Conservation (phyloP, 164 flowering plant species). For the Nymphaea thermarum region DNA sequence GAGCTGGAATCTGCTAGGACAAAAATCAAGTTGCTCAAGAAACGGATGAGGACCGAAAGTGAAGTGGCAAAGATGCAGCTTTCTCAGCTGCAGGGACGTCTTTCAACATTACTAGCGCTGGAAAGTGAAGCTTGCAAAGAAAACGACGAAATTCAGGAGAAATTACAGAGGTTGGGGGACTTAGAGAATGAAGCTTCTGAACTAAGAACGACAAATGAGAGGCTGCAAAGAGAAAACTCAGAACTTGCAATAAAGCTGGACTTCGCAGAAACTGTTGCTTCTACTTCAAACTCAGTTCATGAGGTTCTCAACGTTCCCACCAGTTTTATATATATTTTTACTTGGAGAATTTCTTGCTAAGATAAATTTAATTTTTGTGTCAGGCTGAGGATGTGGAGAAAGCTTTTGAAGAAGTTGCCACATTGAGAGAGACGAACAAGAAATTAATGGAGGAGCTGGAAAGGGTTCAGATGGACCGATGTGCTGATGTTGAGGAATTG, state of each 20-base stretch:
- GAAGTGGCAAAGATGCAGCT: constrained; percentile 58
- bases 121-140: constrained; percentile 22
- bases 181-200: constrained; percentile 38
- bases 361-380: too few species aligned
- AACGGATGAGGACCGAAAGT: constrained; percentile 46
- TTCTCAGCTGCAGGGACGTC: constrained; percentile 41
- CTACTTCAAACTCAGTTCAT: constrained; percentile 4
- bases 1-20: constrained; percentile 69
- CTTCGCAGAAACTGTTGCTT: constrained; percentile 46
- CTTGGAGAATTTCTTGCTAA: too few species aligned
- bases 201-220: constrained; percentile 33
- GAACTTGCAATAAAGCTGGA: constrained; percentile 54
- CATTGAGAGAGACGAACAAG: constrained; percentile 40
- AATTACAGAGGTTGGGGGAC: constrained; percentile 30
- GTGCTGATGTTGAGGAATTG: constrained; percentile 67
- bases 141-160: constrained; percentile 17
- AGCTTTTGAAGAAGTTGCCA: constrained; percentile 19
- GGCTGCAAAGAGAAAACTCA: constrained; percentile 48
- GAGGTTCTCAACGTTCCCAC: not conserved
- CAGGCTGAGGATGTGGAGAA: not conserved
- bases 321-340: too few species aligned
- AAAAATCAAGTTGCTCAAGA: constrained; percentile 49
- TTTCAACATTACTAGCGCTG: constrained; percentile 39
- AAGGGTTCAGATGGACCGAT: constrained; percentile 49
- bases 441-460: constrained; percentile 48